phyloP scores from a whole-genome alignment of 129 eudicot species.

The Rutidosis leptorrhynchoides region DNA sequence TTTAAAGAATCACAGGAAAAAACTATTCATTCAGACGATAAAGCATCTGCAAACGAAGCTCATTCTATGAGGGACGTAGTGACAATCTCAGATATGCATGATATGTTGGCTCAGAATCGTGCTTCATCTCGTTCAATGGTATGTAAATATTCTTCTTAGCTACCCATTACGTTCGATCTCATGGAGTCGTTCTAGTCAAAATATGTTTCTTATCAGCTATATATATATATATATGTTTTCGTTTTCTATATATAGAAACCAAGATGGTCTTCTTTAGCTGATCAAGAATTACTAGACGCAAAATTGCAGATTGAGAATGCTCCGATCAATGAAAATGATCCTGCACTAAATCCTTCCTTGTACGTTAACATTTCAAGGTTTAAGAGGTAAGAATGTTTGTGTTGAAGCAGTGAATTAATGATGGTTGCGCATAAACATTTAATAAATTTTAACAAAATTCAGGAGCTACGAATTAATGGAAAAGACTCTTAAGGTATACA shows the following conservation, averaged over 20 bases:
- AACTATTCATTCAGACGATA: constrained; percentile 5
- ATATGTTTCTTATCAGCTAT: neutral
- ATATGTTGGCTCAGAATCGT: constrained; percentile 45
- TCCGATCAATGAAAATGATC: constrained; percentile 28
- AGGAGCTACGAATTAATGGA: constrained; percentile 96
- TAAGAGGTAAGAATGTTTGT: constrained; percentile 43
- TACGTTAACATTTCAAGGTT: constrained; percentile 73
- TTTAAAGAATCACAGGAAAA: constrained; percentile 13
- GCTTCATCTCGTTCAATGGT: constrained; percentile 56
- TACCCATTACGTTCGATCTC: neutral
- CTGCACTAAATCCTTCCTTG: constrained; percentile 52
- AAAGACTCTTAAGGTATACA: constrained; percentile 71
- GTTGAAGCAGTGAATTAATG: neutral
- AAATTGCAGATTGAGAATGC: constrained; percentile 57
- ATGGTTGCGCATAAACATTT: constrained; percentile 1
- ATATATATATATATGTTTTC: too few relatives aligned
- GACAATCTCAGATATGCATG: constrained; percentile 51
- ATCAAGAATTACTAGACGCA: constrained; percentile 56
- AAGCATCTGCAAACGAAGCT: constrained; percentile 17
- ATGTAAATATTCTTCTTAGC: constrained; percentile 3
- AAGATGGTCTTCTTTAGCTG: constrained; percentile 59
- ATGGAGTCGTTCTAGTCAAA: neutral
- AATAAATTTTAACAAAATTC: constrained; percentile 9
- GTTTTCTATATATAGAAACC: constrained; percentile 45
- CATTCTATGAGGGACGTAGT: constrained; percentile 35